Evolutionary conservation across 805 yeast species (phyloP), one percentile per base, ranked within the genome.

Genomic region (Barnettozyma botsteinii): DNA sequence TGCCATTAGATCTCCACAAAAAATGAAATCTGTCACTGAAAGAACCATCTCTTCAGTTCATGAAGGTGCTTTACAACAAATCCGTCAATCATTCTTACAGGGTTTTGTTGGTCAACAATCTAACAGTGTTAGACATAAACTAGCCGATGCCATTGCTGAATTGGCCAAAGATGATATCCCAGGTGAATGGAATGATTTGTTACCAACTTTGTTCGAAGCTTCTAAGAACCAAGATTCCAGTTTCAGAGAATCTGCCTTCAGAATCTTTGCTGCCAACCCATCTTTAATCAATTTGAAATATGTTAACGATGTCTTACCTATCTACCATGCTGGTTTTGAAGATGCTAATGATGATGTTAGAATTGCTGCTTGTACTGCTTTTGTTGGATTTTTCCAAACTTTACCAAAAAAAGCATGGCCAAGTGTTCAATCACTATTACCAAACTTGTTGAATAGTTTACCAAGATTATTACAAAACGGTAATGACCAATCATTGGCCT

Each of bases 61-160:
- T 37, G 73, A 72, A 24, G 73, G 69, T 7, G 81, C 80, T 3
- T 70, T 77, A 43, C 60, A 55, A 28, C 83, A 81, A 54, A 77
- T 91, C 37, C 77, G 94, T 49, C 51, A 66, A 14, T 68, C 77
- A 18, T 71, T 91, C 28, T 68, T 89, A 49, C 73, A 73, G 43
- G 98, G 96, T 13, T 86, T 91, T 53, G 58, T 75, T 4, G 59
- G 77, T 10, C 80, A 72, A 44, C 86, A 81, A 57, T 66, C 83
- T n/a, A 77, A 77, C 46, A 77, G 75, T 47, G 87, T 87, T 24
- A 79, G 97, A 58, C 96, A 91, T 61, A 93, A 91, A 57, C 67
- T 93, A 35, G 81, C 96, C 2, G 98, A 93, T 67, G 95, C 95
- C 8, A 82, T 93, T 35, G 85, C 97, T 1, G 98, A 89, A 62